Conservation (phyloP, 805 yeast genomes). For the Ogataea thermomethanolica region DNA sequence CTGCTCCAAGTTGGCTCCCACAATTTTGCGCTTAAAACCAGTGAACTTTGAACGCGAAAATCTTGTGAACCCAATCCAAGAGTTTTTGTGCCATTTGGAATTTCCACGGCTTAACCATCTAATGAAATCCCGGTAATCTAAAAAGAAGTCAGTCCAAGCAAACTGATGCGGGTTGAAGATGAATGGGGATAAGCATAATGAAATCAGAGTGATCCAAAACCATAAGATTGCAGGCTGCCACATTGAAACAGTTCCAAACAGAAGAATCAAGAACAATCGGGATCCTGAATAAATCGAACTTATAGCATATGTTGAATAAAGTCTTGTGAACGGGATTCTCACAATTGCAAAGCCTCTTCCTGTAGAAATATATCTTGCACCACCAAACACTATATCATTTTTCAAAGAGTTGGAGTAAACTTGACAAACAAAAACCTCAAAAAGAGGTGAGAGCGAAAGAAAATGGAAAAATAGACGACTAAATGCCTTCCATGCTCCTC, state of each 20-base stretch:
- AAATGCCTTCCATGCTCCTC: constrained; percentile 74
- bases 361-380: constrained; percentile 87
- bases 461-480: constrained; percentile 73
- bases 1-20: constrained; percentile 30
- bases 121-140: constrained; percentile 47
- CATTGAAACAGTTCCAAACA: constrained; percentile 76
- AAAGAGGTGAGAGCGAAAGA: constrained; percentile 79
- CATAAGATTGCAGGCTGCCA: constrained; percentile 72
- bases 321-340: constrained; percentile 63
- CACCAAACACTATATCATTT: constrained; percentile 81
- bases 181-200: constrained; percentile 48
- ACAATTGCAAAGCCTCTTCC: constrained; percentile 94
- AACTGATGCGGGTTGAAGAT: constrained; percentile 55
- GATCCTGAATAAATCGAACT: constrained; percentile 79
- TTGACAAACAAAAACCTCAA: constrained; percentile 94
- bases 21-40: constrained; percentile 75
- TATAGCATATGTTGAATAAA: constrained; percentile 74
- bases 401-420: constrained; percentile 78
- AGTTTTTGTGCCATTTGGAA: constrained; percentile 56
- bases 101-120: constrained; percentile 86
- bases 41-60: constrained; percentile 83
- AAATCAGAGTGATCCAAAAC: constrained; percentile 50
- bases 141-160: constrained; percentile 42
- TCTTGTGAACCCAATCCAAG: constrained; percentile 79
- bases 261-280: constrained; percentile 59